Base-by-base conservation (phyloP, 2,329 filamentous ascomycete genomes). In the Bipolaris sorokiniana region DNA sequence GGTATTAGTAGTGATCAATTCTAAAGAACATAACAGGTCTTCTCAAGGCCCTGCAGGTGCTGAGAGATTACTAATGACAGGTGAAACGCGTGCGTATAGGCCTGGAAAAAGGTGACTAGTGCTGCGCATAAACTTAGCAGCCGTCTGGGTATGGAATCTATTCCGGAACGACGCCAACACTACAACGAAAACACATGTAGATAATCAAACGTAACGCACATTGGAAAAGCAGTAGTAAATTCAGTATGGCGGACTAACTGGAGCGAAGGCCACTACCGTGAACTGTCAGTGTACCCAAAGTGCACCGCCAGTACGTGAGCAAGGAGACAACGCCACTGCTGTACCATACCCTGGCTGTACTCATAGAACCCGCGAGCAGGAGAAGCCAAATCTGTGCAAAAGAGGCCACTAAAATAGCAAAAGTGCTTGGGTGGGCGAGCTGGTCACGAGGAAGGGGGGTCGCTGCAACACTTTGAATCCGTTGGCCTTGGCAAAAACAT, bases 51-150 rank as follows among this genome's bases (percentile, higher is more conserved):
- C 50, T 42, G 37, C 51, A 58, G 54, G 56, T 62, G 54, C 58
- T 63, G 58, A 61, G 53, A 38, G 59, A 67, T 67, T 67, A 66
- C 64, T 69, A 70, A 68, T 23, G 48, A 36, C 38, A 31, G 26
- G 46, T 26, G 33, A 37, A 23, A 22, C 33, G 45, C 18, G 42
- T 36, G 44, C 38, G 48, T 50, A 37, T 16, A n/a, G 33, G 23
- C 54, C 54, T 60, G 54, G 57, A 61, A 48, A 63, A 51, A 56
- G 23, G 62, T 50, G 58, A 58, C 31, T 40, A 50, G 37, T 48
- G 41, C 26, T 47, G 46, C 33, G 13, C 36, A 41, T 44, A 41
- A 52, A 57, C 59, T 64, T 64, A 62, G 63, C 54, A 46, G 51
- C 44, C 28, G n/a, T 60, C 53, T 42, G 42, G 48, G 38, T 16